phyloP scores from a whole-genome alignment of 208 protist species.

The Crithidia mellificae region DNA sequence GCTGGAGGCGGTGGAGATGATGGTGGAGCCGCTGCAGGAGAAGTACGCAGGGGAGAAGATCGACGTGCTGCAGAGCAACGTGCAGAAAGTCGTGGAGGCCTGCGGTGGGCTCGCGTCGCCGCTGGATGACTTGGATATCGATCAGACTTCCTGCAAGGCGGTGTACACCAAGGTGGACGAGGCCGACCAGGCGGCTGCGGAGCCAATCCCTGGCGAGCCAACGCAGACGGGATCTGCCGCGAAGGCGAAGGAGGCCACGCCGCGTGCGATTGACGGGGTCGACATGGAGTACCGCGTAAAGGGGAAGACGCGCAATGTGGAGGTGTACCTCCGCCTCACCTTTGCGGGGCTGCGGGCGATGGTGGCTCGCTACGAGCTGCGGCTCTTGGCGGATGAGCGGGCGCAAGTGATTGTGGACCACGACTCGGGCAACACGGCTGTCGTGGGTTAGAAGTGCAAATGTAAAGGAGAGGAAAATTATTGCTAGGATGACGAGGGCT shows the following conservation, averaged over 20 bases:
- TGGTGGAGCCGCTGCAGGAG: conserved; percentile 56
- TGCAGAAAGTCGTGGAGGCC: conserved; percentile 47
- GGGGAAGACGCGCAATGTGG: conserved; percentile 49
- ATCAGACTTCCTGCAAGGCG: conserved; percentile 26
- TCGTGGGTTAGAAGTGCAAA: conserved; percentile 28
- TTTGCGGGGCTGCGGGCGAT: conserved; percentile 60
- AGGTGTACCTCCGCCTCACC: conserved; percentile 63
- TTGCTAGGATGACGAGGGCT: too few relatives aligned
- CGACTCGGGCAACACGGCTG: conserved; percentile 55
- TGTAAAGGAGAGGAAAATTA: neutral
- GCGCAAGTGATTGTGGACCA: conserved; percentile 60
- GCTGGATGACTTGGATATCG: conserved; percentile 30
- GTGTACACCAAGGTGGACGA: conserved; percentile 16
- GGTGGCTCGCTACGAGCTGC: conserved; percentile 65
- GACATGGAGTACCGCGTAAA: conserved; percentile 66
- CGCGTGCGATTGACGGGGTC: conserved; percentile 40
- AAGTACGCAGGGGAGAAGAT: conserved; percentile 37
- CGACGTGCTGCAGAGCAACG: conserved; percentile 45
- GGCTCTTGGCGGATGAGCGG: conserved; percentile 53
- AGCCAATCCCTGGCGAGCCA: conserved; percentile 15
- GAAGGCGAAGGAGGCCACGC: conserved; percentile 6
- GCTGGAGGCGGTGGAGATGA: conserved; percentile 57
- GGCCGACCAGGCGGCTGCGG: neutral
- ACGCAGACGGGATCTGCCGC: neutral
- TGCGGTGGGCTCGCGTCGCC: conserved; percentile 37